phyloP scores from a whole-genome alignment of 495 filamentous ascomycete species.

The Xylaria flabelliformis region DNA sequence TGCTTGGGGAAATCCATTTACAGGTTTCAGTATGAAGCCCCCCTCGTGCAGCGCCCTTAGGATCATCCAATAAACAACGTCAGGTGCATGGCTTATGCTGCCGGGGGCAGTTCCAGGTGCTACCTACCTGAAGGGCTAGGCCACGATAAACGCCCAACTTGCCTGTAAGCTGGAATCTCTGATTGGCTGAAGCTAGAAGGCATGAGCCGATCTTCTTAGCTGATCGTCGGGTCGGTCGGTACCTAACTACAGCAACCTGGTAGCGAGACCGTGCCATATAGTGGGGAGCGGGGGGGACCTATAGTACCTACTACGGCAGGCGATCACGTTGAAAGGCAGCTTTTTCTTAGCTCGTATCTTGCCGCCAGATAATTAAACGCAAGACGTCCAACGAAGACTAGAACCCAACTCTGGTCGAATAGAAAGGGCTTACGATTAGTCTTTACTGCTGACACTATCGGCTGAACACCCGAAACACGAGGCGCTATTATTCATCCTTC shows the following conservation, averaged over 20 bases:
- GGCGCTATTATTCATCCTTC: background rate
- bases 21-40: slow-evolving; percentile 9
- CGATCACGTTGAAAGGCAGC: slow-evolving; percentile 19
- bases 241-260: slow-evolving; percentile 22
- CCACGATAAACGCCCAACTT: background rate
- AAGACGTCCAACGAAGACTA: background rate
- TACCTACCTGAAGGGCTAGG: background rate
- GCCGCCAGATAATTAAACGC: background rate
- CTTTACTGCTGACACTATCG: background rate
- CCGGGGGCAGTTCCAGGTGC: slow-evolving; percentile 2
- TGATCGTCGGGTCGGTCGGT: slow-evolving; percentile 20
- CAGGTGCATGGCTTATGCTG: background rate
- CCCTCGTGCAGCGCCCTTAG: slow-evolving; percentile 1
- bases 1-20: background rate
- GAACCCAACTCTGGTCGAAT: background rate
- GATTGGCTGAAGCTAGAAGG: background rate
- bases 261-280: slow-evolving; percentile 2
- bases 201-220: slow-evolving; percentile 7
- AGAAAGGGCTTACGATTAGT: background rate
- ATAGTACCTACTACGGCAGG: background rate
- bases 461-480: background rate
- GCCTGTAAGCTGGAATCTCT: background rate
- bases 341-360: slow-evolving; percentile 17
- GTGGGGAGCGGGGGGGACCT: slow-evolving; percentile 9
- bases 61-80: background rate